A percentile compares a stretch with the other conserved stretches of the same genome.
These are phyloP conservation scores for Paradendryphiella salina DNA, from an alignment of 2,329 filamentous ascomycete genomes.

Conservation along the genomic window DNA sequence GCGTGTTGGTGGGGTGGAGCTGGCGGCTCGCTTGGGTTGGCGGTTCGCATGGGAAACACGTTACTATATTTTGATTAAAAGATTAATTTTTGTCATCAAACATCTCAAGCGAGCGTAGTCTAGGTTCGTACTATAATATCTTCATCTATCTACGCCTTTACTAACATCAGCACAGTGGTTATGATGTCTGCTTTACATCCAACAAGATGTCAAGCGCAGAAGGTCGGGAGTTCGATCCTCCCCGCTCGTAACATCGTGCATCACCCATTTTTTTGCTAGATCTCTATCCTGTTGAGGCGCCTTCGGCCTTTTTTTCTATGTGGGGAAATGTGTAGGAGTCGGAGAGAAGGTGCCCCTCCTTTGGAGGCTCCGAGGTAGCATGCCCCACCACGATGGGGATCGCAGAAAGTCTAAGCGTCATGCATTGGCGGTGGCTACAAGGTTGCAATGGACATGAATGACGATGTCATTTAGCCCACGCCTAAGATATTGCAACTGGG, in stretches of 20 bases:
- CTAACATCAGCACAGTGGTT: slow-evolving; percentile 27
- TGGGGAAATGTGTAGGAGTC: not conserved
- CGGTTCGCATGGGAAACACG: no score
- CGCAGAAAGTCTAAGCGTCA: slow-evolving; percentile 11
- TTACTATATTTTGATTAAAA: no score
- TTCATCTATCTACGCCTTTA: no score
- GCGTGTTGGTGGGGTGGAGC: no score
- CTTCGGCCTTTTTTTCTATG: not conserved
- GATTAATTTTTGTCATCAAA: not conserved
- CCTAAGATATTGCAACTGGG: not conserved
- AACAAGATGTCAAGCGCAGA: slow-evolving; percentile 36
- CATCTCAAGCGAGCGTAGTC: slow-evolving; percentile 19
- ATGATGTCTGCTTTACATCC: slow-evolving; percentile 48
- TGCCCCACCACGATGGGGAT: slow-evolving; percentile 7
- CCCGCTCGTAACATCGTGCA: slow-evolving; percentile 33
- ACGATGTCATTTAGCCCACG: not conserved
- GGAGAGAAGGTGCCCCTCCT: slow-evolving; percentile 1
- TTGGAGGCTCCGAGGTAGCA: slow-evolving; percentile 1
- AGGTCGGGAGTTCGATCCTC: slow-evolving; percentile 47
- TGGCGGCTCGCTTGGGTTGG: no score
- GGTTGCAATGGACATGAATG: no score
- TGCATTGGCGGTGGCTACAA: not conserved
- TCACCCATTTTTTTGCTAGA: slow-evolving; percentile 18
- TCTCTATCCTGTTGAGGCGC: not conserved
- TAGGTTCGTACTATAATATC: not conserved